Base-by-base conservation (phyloP, 305 asterid species). In the Fraxinus albicans region DNA sequence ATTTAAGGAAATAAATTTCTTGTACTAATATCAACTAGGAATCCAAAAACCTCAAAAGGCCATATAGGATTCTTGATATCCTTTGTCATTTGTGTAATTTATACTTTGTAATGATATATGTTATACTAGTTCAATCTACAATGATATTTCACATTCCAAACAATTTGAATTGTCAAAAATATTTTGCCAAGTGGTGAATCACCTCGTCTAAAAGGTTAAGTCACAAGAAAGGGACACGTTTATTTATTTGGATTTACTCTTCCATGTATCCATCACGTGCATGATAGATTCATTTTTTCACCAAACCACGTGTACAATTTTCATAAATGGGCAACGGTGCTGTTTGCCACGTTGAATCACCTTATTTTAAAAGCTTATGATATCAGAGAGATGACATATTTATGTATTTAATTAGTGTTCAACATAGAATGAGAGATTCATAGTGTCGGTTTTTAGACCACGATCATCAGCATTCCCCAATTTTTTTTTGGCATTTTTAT, bases 401-500 rank as follows among this genome's bases (percentile, higher is more conserved):
- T 70, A 70, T 70, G n/a, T 15, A 13, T 70, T 70, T 10, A 31
- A 15, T 70, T 29, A 33, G 44, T 17, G 13, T 72, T 72, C 15
- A 15, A 29, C 21, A 2, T 33, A 15, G 40, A 29, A 70, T 4
- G 10, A 72, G 76, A 31, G 13, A 31, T 31, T 5, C 76, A 33
- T 31, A 72, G 12, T 67, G 38, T 25, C 0, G 1, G 74, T 67
- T 67, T 67, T 67, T 67, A 13, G 36, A 67, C 44, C 19, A 4
- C 13, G 38, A 27, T 69, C 75, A 19, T 42, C 17, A 65, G 17
- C 74, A 10, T 29, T 69, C 19, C 17, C 38, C 38, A 31, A 6
- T 38, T 38, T 4, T 70, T 70, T 70, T 13, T 25, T 78, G 80
- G 17, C 63, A 80, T 80, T 76, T 25, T 9, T 47, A 15, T 85